phyloP scores from a whole-genome alignment of 305 asterid species.

The Fraxinus velutina region DNA sequence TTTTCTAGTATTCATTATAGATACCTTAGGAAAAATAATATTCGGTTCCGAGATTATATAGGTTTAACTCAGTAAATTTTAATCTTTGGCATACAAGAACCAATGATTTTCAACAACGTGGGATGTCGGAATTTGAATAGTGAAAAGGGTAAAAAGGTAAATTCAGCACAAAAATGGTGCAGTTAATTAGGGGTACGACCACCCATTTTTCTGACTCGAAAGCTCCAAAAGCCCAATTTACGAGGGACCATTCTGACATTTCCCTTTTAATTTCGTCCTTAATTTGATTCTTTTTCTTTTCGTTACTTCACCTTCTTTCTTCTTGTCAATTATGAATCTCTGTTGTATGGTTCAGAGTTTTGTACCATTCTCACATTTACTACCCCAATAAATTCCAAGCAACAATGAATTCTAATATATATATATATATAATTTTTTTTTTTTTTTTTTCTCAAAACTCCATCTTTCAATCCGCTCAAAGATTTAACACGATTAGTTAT shows the following conservation, averaged over 20 bases:
- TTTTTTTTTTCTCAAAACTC: neutral
- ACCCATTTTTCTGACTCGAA: conserved; percentile 18
- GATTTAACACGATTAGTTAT: no score
- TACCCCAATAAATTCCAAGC: neutral
- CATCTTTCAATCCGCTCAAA: neutral
- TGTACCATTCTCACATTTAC: neutral
- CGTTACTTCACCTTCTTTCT: neutral
- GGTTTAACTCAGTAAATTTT: no score
- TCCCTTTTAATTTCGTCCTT: neutral
- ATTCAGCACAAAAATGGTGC: neutral
- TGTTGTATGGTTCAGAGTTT: neutral
- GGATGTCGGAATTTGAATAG: neutral
- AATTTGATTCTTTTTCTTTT: neutral
- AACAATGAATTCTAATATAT: no score
- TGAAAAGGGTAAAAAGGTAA: conserved; percentile 23
- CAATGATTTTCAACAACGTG: neutral
- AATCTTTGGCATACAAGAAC: neutral
- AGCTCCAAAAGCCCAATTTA: conserved; percentile 28
- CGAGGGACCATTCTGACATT: conserved; percentile 6
- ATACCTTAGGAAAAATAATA: neutral
- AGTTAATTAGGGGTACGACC: conserved; percentile 31
- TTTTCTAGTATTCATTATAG: neutral
- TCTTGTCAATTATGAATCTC: neutral
- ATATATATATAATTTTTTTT: no score
- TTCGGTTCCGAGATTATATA: neutral